Percentiles rank a stretch among this genome's conserved stretches.
Conservation (phyloP, 768 basidiomycete genomes). For the Aureoboletus auriporus region DNA sequence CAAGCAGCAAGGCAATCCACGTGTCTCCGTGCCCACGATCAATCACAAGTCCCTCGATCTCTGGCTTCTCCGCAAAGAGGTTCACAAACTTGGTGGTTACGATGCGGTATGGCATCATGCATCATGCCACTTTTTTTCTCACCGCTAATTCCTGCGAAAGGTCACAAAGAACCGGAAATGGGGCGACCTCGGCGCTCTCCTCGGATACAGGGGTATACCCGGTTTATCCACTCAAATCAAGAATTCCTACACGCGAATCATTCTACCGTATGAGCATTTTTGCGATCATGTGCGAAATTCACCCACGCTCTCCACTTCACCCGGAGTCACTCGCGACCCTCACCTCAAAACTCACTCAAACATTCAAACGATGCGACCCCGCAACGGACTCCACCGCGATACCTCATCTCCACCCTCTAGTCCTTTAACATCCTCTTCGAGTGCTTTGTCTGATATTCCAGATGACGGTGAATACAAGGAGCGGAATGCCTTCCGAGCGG, state of each 20-base stretch:
- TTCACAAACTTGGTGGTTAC: slow-evolving; percentile 84
- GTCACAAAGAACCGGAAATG: slow-evolving; percentile 83
- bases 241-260: slow-evolving; percentile 84
- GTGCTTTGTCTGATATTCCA: slow-evolving; percentile 74
- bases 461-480: slow-evolving; percentile 69
- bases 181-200: slow-evolving; percentile 76
- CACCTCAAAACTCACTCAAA: slow-evolving; percentile 55
- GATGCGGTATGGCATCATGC: slow-evolving; percentile 58
- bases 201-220: slow-evolving; percentile 80
- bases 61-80: slow-evolving; percentile 90
- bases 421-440: slow-evolving; percentile 73
- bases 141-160: slow-evolving; percentile 40
- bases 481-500: slow-evolving; percentile 38
- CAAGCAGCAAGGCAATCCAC: slow-evolving; percentile 88
- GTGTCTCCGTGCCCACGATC: slow-evolving; percentile 90
- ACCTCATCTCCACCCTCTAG: slow-evolving; percentile 64
- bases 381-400: slow-evolving; percentile 38
- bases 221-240: slow-evolving; percentile 86
- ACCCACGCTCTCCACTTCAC: slow-evolving; percentile 40
- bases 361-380: slow-evolving; percentile 39
- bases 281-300: slow-evolving; percentile 70
- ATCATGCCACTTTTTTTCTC: slow-evolving; percentile 13
- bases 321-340: slow-evolving; percentile 39
- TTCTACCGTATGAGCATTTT: slow-evolving; percentile 95
- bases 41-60: slow-evolving; percentile 91